Percentiles rank a stretch among this genome's conserved stretches.
Conservation (phyloP, 192 early-diverging fungal species). For the Backusella parvicylindrica region DNA sequence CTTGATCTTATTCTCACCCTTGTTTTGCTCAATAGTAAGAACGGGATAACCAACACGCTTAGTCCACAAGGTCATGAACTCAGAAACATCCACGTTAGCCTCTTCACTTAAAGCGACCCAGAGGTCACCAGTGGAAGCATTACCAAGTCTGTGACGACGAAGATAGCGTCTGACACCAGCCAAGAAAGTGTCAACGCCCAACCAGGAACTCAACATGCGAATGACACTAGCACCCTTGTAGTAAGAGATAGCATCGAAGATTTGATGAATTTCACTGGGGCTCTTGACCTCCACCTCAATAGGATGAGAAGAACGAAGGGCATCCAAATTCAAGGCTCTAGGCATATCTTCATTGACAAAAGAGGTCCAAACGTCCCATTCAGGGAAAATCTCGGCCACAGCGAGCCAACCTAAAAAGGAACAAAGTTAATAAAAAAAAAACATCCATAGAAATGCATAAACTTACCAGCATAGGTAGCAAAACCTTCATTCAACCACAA, state of each 20-base stretch:
- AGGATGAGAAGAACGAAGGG: slow-evolving; percentile 84
- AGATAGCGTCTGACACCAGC: slow-evolving; percentile 74
- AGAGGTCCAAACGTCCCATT: slow-evolving; percentile 90
- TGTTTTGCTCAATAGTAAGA: slow-evolving; percentile 61
- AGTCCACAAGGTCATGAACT: slow-evolving; percentile 90
- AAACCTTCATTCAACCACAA: slow-evolving; percentile 98
- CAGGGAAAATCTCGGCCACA: slow-evolving; percentile 87
- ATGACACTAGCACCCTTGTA: slow-evolving; percentile 93
- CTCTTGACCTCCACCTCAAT: slow-evolving; percentile 86
- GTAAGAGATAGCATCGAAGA: slow-evolving; percentile 93
- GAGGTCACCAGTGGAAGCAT: slow-evolving; percentile 85
- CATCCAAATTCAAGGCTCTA: slow-evolving; percentile 74
- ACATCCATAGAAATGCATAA: too few relatives aligned
- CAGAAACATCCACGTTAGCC: slow-evolving; percentile 75
- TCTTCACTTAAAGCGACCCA: slow-evolving; percentile 80
- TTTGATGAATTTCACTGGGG: slow-evolving; percentile 87
- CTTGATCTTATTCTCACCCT: slow-evolving; percentile 45
- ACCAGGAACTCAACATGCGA: slow-evolving; percentile 82
- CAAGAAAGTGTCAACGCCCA: slow-evolving; percentile 68
- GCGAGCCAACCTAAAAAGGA: slow-evolving; percentile 85
- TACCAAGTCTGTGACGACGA: slow-evolving; percentile 77
- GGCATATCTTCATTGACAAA: slow-evolving; percentile 81
- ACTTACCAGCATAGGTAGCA: slow-evolving; percentile 96
- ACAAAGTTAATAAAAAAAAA: too few relatives aligned
- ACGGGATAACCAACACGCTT: slow-evolving; percentile 85